phyloP scores from a whole-genome alignment of 306 rosid genomes.

The Oxytropis ochrocephala region DNA sequence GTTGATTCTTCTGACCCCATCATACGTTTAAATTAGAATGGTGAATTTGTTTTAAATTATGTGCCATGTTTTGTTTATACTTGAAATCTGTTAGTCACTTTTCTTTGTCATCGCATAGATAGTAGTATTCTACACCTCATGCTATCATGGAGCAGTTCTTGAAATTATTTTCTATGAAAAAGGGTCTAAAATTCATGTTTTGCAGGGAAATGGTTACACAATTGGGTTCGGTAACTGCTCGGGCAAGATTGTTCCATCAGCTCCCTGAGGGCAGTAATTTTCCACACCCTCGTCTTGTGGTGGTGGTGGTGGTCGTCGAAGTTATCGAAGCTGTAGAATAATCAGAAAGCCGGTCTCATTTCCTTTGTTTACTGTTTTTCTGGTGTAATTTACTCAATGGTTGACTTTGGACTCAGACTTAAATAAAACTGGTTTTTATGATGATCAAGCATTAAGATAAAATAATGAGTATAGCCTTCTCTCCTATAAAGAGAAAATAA shows the following conservation, averaged over 20 bases:
- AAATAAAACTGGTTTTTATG: slow-evolving; percentile 19
- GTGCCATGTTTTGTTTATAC: neutral
- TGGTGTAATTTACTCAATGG: neutral
- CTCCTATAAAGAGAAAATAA: too few species aligned
- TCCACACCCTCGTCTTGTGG: neutral
- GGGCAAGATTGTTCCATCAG: slow-evolving; percentile 68
- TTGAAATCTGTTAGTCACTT: neutral
- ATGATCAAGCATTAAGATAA: neutral
- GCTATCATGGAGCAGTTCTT: neutral
- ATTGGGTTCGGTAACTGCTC: slow-evolving; percentile 81
- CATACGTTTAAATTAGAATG: neutral
- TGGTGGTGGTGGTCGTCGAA: neutral
- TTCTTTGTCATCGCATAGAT: neutral
- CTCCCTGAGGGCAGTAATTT: slow-evolving; percentile 25
- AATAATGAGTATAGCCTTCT: neutral
- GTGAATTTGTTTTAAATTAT: neutral
- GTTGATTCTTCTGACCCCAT: neutral
- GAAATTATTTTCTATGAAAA: neutral
- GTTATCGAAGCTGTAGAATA: slow-evolving; percentile 3
- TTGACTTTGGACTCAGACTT: neutral
- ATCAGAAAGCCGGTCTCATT: neutral
- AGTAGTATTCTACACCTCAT: neutral
- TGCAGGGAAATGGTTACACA: slow-evolving; percentile 79
- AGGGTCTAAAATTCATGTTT: slow-evolving; percentile 7
- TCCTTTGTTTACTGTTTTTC: neutral